Conservation (phyloP, 129 eudicot genomes). For the Heracleum sosnowskyi region DNA sequence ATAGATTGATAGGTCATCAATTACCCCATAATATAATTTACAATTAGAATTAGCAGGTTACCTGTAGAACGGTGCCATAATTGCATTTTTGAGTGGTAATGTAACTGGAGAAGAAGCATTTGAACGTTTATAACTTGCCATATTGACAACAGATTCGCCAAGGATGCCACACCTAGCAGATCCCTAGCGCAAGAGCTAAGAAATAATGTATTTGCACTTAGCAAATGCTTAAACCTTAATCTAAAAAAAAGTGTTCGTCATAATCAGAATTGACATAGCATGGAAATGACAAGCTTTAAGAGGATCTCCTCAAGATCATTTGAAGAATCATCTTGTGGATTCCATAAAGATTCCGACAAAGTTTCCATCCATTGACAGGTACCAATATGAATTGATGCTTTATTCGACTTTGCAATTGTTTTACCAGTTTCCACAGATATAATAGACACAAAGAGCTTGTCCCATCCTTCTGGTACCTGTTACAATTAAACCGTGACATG, state of each 20-base stretch:
- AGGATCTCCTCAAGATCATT: conserved; percentile 65
- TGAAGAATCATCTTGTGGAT: conserved; percentile 49
- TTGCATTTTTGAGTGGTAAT: conserved; percentile 78
- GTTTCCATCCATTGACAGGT: conserved; percentile 78
- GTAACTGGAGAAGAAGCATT: conserved; percentile 50
- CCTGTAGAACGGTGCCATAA: conserved; percentile 75
- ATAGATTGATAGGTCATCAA: background rate
- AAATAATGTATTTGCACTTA: background rate
- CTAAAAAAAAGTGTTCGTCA: background rate
- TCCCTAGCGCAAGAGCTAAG: conserved; percentile 37
- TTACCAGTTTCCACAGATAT: conserved; percentile 79
- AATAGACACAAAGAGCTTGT: conserved; percentile 72
- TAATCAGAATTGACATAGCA: conserved; percentile 32
- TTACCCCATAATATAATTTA: background rate
- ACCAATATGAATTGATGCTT: conserved; percentile 64
- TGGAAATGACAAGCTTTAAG: conserved; percentile 63
- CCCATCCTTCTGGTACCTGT: conserved; percentile 98
- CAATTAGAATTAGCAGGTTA: background rate
- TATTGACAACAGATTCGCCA: conserved; percentile 72
- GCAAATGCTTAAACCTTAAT: background rate
- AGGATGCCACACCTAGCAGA: conserved; percentile 84
- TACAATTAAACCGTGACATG: background rate
- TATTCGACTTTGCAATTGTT: conserved; percentile 55
- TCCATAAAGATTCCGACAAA: conserved; percentile 59
- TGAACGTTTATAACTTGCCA: conserved; percentile 56